These are phyloP conservation scores for Chenopodium album DNA, from an alignment of 148 eudicot genomes.

Conservation along the genomic window DNA sequence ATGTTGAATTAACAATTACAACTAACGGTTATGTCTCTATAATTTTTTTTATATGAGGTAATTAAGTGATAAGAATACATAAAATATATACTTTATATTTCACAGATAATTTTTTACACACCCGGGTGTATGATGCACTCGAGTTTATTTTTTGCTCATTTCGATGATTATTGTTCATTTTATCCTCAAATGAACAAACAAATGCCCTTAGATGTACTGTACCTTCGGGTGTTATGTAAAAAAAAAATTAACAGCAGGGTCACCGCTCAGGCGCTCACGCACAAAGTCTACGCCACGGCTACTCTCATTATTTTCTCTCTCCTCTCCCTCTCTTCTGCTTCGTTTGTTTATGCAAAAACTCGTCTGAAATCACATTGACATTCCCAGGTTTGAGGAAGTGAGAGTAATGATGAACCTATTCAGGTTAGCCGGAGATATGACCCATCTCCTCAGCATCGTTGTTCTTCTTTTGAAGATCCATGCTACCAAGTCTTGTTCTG, in stretches of 20 bases:
- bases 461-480: slow-evolving; percentile 53
- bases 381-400: neutral
- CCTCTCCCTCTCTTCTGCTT: neutral
- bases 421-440: slow-evolving; percentile 59
- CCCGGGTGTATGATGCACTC: too few relatives aligned
- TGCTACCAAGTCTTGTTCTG: slow-evolving; percentile 52
- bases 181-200: too few relatives aligned
- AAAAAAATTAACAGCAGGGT: neutral
- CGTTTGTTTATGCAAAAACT: neutral
- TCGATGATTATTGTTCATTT: too few relatives aligned
- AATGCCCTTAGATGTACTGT: too few relatives aligned
- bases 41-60: too few relatives aligned
- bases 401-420: slow-evolving; percentile 39
- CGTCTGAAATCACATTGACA: neutral
- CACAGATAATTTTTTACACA: too few relatives aligned
- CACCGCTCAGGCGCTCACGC: neutral
- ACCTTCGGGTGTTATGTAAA: too few relatives aligned
- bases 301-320: neutral
- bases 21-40: too few relatives aligned
- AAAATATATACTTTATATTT: too few relatives aligned
- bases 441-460: slow-evolving; percentile 55
- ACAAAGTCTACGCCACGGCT: slow-evolving; percentile 2
- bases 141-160: too few relatives aligned
- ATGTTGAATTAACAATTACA: too few relatives aligned
- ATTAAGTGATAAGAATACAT: too few relatives aligned